Percentiles rank a stretch among this genome's conserved stretches.
phyloP scores from a whole-genome alignment of 805 yeast species.

The Metschnikowia kofuensis region DNA sequence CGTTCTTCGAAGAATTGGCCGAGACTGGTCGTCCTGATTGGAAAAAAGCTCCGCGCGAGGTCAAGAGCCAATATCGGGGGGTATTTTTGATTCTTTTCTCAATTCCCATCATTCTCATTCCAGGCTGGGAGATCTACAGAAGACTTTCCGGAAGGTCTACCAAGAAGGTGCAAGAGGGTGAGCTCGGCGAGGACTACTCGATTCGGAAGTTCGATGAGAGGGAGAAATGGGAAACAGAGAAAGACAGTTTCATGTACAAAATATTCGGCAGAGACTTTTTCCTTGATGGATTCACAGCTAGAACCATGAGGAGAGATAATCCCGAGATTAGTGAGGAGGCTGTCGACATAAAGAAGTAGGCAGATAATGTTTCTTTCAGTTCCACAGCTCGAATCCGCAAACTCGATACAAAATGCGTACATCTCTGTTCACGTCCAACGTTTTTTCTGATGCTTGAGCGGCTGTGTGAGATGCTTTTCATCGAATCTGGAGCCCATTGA shows the following conservation, averaged over 20 bases:
- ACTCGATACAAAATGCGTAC: neutral
- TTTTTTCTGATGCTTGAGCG: conserved; percentile 10
- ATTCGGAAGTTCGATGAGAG: conserved; percentile 36
- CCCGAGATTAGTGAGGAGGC: neutral
- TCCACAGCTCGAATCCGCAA: neutral
- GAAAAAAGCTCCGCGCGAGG: conserved; percentile 41
- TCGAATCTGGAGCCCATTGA: conserved; percentile 35
- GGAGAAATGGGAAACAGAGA: conserved; percentile 41
- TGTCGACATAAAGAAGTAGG: neutral
- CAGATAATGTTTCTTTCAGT: neutral
- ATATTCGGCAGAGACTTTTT: conserved; percentile 41
- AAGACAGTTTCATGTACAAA: conserved; percentile 34
- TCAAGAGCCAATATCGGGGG: conserved; percentile 36
- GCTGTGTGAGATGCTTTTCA: conserved; percentile 28
- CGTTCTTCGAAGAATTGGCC: conserved; percentile 34
- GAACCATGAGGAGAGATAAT: conserved; percentile 26
- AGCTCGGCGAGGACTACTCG: conserved; percentile 29
- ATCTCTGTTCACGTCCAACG: conserved; percentile 12
- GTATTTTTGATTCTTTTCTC: conserved; percentile 36
- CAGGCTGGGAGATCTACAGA: conserved; percentile 33
- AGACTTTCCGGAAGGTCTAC: conserved; percentile 40
- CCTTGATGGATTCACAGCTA: conserved; percentile 43
- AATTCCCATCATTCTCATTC: conserved; percentile 34
- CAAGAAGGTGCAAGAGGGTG: conserved; percentile 40
- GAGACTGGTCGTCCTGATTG: conserved; percentile 42